Conservation (phyloP, 805 yeast genomes). For the Candida qinlingensis region DNA sequence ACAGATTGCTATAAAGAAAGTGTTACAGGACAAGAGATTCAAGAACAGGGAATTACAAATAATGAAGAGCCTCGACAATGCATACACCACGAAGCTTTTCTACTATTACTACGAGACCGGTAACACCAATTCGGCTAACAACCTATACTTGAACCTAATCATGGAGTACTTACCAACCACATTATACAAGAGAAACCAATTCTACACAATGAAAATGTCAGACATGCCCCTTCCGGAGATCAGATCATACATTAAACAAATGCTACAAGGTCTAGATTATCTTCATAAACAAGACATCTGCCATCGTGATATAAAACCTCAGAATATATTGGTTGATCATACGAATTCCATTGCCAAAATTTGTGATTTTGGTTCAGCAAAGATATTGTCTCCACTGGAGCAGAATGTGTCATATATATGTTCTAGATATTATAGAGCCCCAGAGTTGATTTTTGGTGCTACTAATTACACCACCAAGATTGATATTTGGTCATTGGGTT, state of each 20-base stretch:
- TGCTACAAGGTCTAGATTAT: slow-evolving; percentile 73
- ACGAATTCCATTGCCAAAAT: slow-evolving; percentile 77
- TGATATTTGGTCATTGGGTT: slow-evolving; percentile 96
- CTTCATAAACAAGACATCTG: slow-evolving; percentile 77
- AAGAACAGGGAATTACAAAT: slow-evolving; percentile 93
- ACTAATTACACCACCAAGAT: slow-evolving; percentile 94
- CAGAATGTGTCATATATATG: slow-evolving; percentile 96
- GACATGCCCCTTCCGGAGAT: slow-evolving; percentile 89
- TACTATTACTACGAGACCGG: slow-evolving; percentile 85
- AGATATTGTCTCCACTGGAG: slow-evolving; percentile 80
- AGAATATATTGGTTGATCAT: slow-evolving; percentile 84
- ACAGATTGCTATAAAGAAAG: slow-evolving; percentile 89
- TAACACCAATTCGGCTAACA: slow-evolving; percentile 35
- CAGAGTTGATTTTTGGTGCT: slow-evolving; percentile 96
- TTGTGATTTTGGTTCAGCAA: slow-evolving; percentile 96
- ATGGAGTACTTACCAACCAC: slow-evolving; percentile 96
- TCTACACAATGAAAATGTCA: slow-evolving; percentile 65
- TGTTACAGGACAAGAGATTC: slow-evolving; percentile 92
- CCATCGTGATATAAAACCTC: slow-evolving; percentile 92
- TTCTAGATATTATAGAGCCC: slow-evolving; percentile 95
- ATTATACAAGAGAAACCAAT: slow-evolving; percentile 82
- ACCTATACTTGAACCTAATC: slow-evolving; percentile 82
- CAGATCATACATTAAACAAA: slow-evolving; percentile 75
- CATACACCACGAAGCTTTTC: slow-evolving; percentile 80
- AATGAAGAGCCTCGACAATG: slow-evolving; percentile 84